phyloP scores from a whole-genome alignment of 2,329 filamentous ascomycete species.

The Torrubiella hemipterigena region DNA sequence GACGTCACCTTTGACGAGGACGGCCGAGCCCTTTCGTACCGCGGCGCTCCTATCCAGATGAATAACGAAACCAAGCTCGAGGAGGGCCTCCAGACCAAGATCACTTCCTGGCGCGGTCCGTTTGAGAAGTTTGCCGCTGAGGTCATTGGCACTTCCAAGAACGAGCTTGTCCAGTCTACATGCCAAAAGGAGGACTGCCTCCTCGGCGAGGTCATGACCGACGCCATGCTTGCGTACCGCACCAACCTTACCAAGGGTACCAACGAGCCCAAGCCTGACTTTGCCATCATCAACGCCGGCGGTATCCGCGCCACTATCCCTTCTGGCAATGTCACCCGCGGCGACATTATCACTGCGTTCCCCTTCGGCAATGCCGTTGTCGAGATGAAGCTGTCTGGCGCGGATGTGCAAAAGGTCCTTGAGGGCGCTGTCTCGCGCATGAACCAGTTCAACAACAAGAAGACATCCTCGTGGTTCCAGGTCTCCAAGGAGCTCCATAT shows the following conservation, averaged over 20 bases:
- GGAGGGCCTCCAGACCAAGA: conserved; percentile 40
- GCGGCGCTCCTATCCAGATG: conserved; percentile 51
- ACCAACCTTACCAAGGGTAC: conserved; percentile 27
- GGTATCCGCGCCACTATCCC: conserved; percentile 54
- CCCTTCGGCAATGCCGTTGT: conserved; percentile 55
- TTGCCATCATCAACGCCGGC: conserved; percentile 52
- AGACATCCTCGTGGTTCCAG: conserved; percentile 48
- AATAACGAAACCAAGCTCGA: conserved; percentile 50
- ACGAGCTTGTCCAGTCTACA: conserved; percentile 44
- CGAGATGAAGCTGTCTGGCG: conserved; percentile 40
- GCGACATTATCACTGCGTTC: conserved; percentile 51
- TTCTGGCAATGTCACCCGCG: conserved; percentile 46
- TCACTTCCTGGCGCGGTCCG: conserved; percentile 45
- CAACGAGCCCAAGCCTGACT: conserved; percentile 29
- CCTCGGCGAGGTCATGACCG: conserved; percentile 41
- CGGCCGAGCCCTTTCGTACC: conserved; percentile 50
- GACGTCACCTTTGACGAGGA: conserved; percentile 49
- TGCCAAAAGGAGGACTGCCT: conserved; percentile 49
- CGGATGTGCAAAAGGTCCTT: conserved; percentile 42
- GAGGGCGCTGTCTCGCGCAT: conserved; percentile 44
- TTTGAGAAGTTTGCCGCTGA: conserved; percentile 49
- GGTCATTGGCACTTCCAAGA: conserved; percentile 40
- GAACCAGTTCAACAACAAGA: conserved; percentile 40
- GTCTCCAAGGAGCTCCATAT: conserved; percentile 44
- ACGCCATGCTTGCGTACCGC: conserved; percentile 51